Evolutionary conservation across 345 rosid genomes (phyloP).

Genomic region (Diplotaxis tenuifolia): DNA sequence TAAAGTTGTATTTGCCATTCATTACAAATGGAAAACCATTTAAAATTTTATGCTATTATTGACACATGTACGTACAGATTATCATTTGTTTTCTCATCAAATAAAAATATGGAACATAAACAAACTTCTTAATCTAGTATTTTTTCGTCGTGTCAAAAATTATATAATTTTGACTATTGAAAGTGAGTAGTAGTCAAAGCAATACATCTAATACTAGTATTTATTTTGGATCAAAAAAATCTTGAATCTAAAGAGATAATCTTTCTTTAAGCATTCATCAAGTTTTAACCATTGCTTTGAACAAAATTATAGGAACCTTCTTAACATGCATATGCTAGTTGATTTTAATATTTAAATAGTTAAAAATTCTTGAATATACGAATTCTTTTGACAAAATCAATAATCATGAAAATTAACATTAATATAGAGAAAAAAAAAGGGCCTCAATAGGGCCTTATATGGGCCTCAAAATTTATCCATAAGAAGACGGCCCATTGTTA

Average conservation of each 20-base stretch:
- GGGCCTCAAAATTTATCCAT: neutral
- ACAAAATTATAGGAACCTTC: neutral
- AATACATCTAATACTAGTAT: neutral
- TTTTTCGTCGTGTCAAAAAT: neutral
- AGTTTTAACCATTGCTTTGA: neutral
- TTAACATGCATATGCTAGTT: neutral
- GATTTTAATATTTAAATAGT: neutral
- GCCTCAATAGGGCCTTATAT: neutral
- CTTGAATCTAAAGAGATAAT: neutral
- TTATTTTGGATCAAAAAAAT: neutral
- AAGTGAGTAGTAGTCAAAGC: neutral
- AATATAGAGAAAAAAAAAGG: no score
- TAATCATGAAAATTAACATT: neutral
- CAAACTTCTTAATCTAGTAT: neutral
- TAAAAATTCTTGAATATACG: neutral
- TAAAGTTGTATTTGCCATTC: neutral
- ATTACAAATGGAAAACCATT: neutral
- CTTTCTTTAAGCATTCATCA: no score
- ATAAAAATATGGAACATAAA: neutral
- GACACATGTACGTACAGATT: neutral
- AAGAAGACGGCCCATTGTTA: constrained; percentile 17
- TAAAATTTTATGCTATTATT: neutral
- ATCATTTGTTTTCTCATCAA: neutral
- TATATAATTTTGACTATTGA: neutral
- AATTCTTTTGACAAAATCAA: neutral